Evolutionary conservation across 306 rosid species (phyloP).

Genomic region (Abrus pulchellus): DNA sequence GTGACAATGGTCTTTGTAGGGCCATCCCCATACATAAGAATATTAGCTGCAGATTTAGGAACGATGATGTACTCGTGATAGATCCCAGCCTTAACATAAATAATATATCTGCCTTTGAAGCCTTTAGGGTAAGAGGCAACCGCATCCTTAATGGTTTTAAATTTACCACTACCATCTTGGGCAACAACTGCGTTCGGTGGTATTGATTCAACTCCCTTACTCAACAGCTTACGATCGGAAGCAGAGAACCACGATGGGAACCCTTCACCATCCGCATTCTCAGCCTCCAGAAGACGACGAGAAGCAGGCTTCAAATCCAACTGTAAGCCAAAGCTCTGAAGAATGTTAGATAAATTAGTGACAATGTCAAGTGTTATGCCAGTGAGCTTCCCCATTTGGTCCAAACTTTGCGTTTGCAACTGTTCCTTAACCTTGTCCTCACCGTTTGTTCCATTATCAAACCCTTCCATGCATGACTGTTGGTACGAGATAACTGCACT

Average conservation of each 20-base stretch:
- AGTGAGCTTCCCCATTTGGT: constrained; percentile 56
- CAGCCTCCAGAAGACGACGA: constrained; percentile 62
- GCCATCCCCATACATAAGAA: constrained; percentile 82
- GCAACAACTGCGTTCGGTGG: constrained; percentile 72
- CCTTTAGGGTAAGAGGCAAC: constrained; percentile 61
- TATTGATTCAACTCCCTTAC: background rate
- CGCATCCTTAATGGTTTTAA: constrained; percentile 64
- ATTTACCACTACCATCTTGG: constrained; percentile 76
- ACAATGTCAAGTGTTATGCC: constrained; percentile 71
- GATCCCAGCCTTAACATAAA: constrained; percentile 75
- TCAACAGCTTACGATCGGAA: constrained; percentile 65
- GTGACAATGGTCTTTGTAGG: constrained; percentile 57
- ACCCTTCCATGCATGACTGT: constrained; percentile 64
- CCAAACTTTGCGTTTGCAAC: constrained; percentile 28
- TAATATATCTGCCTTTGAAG: constrained; percentile 56
- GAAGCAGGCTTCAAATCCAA: constrained; percentile 53
- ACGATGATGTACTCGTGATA: constrained; percentile 64
- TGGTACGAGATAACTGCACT: constrained; percentile 70
- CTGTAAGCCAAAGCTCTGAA: constrained; percentile 52
- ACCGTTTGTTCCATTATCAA: constrained; percentile 35
- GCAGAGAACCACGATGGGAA: constrained; percentile 69
- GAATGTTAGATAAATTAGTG: constrained; percentile 46
- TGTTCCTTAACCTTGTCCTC: constrained; percentile 42
- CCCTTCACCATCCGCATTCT: constrained; percentile 51
- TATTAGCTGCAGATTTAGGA: constrained; percentile 46